Evolutionary conservation across 139 green algal genomes (phyloP), one percentile per base, ranked within the genome.

Genomic region (Chlorella sorokiniana): DNA sequence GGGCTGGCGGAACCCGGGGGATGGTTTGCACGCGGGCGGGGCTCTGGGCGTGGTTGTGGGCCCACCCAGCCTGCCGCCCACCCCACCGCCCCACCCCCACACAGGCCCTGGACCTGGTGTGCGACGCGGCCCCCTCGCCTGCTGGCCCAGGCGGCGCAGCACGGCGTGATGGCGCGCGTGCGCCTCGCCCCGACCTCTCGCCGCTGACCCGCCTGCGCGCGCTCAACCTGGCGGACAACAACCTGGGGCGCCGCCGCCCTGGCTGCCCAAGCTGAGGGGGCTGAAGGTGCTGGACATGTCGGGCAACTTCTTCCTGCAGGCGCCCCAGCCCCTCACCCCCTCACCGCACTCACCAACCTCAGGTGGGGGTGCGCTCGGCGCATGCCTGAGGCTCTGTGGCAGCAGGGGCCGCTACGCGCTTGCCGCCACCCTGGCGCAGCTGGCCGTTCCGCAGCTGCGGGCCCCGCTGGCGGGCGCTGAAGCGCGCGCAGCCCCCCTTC

Each of bases 201-300:
- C 73, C 56, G 16, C 73, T 93, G 70, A 69, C 68, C 16, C 14
- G 20, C 37, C 87, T 93, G 35, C 84, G 67, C 2, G 84, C 85
- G 22, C 82, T 93, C 22, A 89, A 86, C 72, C 82, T 93, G 42
- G 59, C 78, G 0, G 68, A 87, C 84, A 93, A 93, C 87, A 37
- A 67, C 38, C 79, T 92, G 61, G 76, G 18, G 7, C 65, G 63
- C 11, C 64, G 71, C 88, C 87, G 25, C 67, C 79, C 16, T 74
- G 38, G 31, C 64, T 91, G 51, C 4, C 33, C 61, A 86, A 83
- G 79, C 52, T 92, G 62, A 82, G 59, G 4, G 27, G 62, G 14
- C 82, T 93, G 31, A 51, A 81, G 37, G 33, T 76, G n/a, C 37
- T 85, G 25, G 63, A 85, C 72, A 37, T 85, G 41, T 56, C n/a